phyloP scores from a whole-genome alignment of 75 land plant genomes.

The Isoetes taiwanensis region DNA sequence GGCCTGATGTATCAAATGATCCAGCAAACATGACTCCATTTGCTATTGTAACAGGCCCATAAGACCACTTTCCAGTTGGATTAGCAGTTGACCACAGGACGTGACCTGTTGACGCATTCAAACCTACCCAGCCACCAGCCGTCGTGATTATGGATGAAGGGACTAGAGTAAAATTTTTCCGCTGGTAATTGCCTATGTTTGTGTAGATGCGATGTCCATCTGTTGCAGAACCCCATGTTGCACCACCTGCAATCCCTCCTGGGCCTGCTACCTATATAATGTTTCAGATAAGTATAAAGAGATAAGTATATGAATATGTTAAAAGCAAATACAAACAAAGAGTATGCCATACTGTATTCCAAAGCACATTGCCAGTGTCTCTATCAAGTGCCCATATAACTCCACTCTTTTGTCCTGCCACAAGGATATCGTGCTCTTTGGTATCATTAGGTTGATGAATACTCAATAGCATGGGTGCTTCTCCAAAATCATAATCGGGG shows the following conservation, averaged over 20 bases:
- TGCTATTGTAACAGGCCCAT: slow-evolving; percentile 19
- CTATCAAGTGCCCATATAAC: slow-evolving; percentile 39
- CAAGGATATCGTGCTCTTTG: slow-evolving; percentile 10
- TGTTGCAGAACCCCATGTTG: slow-evolving; percentile 37
- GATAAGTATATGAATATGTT: background rate
- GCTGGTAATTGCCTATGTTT: slow-evolving; percentile 25
- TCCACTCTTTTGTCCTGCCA: slow-evolving; percentile 35
- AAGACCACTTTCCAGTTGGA: slow-evolving; percentile 4
- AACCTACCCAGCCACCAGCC: slow-evolving; percentile 35
- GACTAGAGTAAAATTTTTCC: slow-evolving; percentile 2
- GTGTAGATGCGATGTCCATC: slow-evolving; percentile 35
- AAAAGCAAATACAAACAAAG: background rate
- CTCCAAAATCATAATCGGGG: slow-evolving; percentile 41
- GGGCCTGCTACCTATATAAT: slow-evolving; percentile 30
- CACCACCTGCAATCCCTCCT: slow-evolving; percentile 27
- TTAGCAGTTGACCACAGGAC: slow-evolving; percentile 12
- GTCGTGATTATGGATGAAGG: slow-evolving; percentile 15
- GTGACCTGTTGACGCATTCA: slow-evolving; percentile 23
- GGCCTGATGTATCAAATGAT: slow-evolving; percentile 9
- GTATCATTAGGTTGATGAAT: background rate
- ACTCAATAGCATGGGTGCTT: slow-evolving; percentile 40
- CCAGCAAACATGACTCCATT: slow-evolving; percentile 32
- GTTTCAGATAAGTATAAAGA: background rate
- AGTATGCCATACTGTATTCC: slow-evolving; percentile 26
- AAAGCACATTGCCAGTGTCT: slow-evolving; percentile 24